A percentile compares a stretch with the other conserved stretches of the same genome.
These are phyloP conservation scores for Penicillium vulpinum DNA, from an alignment of 2,329 filamentous ascomycete species.

Conservation along the genomic window DNA sequence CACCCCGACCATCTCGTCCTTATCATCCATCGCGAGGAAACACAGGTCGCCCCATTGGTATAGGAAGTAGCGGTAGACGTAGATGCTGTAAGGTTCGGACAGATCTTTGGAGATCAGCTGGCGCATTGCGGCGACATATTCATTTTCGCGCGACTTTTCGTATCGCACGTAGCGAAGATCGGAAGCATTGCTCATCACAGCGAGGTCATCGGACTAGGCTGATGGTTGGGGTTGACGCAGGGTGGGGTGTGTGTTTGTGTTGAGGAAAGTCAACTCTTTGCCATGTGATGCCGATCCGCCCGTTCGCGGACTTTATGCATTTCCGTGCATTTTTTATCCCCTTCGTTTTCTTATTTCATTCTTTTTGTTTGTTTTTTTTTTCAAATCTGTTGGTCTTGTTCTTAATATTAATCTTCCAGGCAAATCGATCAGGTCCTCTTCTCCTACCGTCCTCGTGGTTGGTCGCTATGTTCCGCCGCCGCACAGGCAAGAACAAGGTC, in stretches of 20 bases:
- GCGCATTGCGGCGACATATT: constrained; percentile 80
- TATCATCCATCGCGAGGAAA: constrained; percentile 69
- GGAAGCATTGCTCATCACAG: constrained; percentile 37
- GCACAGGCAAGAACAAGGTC: constrained; percentile 39
- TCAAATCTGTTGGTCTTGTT: not conserved
- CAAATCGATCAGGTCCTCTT: constrained; percentile 8
- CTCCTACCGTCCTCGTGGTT: constrained; percentile 13
- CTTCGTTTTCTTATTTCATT: constrained; percentile 7
- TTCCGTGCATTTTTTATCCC: constrained; percentile 9
- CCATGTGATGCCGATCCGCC: constrained; percentile 29
- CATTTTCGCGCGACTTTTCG: constrained; percentile 58
- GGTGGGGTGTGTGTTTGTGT: not conserved
- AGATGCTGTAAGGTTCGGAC: constrained; percentile 98
- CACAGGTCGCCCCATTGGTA: constrained; percentile 98
- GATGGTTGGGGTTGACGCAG: constrained; percentile 3
- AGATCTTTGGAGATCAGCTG: constrained; percentile 93
- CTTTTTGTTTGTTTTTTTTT: not conserved
- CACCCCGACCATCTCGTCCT: constrained; percentile 70
- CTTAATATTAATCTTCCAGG: not conserved
- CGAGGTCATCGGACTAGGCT: constrained; percentile 17
- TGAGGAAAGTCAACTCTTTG: constrained; percentile 10
- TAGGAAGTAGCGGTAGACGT: constrained; percentile 96
- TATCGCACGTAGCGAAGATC: constrained; percentile 60
- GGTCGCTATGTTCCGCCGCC: constrained; percentile 43
- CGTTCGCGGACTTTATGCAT: constrained; percentile 12